Percentiles rank a stretch among this genome's conserved stretches.
Evolutionary conservation across 2,329 filamentous ascomycete species (phyloP).

Genomic region (Microsporum audouinii): DNA sequence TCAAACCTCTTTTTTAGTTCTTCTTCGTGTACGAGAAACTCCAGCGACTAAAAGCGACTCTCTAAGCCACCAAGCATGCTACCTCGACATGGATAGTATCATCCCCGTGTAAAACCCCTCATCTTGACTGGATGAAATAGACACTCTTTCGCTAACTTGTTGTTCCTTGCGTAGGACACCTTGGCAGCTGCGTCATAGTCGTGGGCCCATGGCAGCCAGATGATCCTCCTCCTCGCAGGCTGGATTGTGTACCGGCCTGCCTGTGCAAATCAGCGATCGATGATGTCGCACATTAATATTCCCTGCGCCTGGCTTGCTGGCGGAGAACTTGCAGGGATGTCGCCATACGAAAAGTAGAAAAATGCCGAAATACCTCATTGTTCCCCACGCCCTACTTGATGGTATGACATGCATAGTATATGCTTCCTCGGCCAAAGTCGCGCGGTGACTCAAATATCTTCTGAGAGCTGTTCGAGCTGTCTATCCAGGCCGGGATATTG

Average conservation of each 20-base stretch:
- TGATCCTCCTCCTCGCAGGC: background rate
- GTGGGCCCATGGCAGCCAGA: background rate
- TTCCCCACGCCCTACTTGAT: background rate
- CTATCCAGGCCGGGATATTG: background rate
- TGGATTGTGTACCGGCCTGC: background rate
- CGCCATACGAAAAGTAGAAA: background rate
- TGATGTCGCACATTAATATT: background rate
- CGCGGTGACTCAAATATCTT: background rate
- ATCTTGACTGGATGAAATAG: background rate
- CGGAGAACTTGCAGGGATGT: background rate
- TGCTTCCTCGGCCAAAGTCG: background rate
- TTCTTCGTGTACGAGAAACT: background rate
- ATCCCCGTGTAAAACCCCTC: background rate
- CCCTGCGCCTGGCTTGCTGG: background rate
- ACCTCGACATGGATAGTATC: background rate
- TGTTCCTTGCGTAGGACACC: background rate
- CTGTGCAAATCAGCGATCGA: background rate
- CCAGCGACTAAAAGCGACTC: background rate
- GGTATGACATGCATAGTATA: background rate
- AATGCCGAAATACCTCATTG: background rate
- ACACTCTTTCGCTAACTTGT: background rate
- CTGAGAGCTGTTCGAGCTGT: background rate
- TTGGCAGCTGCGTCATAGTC: constrained; percentile 4
- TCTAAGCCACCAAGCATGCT: background rate
- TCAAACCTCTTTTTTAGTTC: background rate